Conservation (phyloP, 495 filamentous ascomycete species). For the Pyronema domesticum region DNA sequence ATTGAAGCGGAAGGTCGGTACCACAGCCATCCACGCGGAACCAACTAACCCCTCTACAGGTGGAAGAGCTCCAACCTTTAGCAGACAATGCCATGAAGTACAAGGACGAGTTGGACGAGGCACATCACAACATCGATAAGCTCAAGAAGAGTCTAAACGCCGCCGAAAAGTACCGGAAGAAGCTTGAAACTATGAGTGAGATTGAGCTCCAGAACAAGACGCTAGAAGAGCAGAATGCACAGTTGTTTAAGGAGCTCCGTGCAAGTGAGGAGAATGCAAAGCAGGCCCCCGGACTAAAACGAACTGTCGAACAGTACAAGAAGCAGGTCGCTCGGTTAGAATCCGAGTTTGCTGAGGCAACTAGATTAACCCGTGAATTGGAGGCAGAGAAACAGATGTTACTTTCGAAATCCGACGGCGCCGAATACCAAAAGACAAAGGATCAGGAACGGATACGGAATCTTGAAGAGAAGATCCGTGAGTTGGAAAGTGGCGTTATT, state of each 20-base stretch:
- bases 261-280: conserved; percentile 21
- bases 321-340: conserved; percentile 24
- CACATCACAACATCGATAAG: conserved; percentile 23
- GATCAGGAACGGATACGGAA: conserved; percentile 26
- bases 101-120: conserved; percentile 24
- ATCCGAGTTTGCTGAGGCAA: conserved; percentile 15
- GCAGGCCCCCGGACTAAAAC: conserved; percentile 22
- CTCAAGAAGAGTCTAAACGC: conserved; percentile 23
- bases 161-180: conserved; percentile 25
- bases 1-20: conserved; percentile 15
- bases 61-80: conserved; percentile 21
- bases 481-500: conserved; percentile 37
- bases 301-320: conserved; percentile 24
- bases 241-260: conserved; percentile 19
- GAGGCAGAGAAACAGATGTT: conserved; percentile 20
- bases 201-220: conserved; percentile 22
- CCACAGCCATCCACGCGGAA: background rate
- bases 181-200: conserved; percentile 23
- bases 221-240: conserved; percentile 19
- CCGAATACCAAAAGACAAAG: conserved; percentile 22
- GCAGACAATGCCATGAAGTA: conserved; percentile 21
- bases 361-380: conserved; percentile 15
- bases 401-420: conserved; percentile 19
- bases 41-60: conserved; percentile 2
- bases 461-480: conserved; percentile 34